phyloP scores from a whole-genome alignment of 2,329 filamentous ascomycete species.

The Aspergillus tanneri region DNA sequence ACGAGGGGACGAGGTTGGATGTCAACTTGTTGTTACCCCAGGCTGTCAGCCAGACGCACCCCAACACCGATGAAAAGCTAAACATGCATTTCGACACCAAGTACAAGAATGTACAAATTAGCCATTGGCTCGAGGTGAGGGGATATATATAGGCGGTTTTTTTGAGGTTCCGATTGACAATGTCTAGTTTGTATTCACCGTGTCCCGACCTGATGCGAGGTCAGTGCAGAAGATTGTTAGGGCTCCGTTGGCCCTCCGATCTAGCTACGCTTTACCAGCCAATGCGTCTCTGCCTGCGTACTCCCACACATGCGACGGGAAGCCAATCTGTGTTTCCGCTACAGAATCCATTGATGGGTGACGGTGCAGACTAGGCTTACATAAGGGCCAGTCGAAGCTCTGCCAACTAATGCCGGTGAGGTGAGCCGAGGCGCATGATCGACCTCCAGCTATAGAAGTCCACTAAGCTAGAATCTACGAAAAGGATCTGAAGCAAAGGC shows the following conservation, averaged over 20 bases:
- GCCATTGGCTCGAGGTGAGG: constrained; percentile 19
- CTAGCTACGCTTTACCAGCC: constrained; percentile 14
- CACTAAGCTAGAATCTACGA: background rate
- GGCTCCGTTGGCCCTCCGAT: constrained; percentile 14
- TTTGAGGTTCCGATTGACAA: background rate
- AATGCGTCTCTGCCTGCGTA: constrained; percentile 15
- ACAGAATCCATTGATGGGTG: background rate
- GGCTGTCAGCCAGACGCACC: constrained; percentile 10
- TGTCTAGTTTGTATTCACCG: constrained; percentile 13
- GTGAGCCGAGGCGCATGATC: too few species aligned
- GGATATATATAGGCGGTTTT: background rate
- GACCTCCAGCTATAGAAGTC: too few species aligned
- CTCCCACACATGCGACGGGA: background rate
- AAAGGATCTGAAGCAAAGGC: background rate
- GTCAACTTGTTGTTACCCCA: constrained; percentile 11
- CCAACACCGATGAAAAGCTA: constrained; percentile 2
- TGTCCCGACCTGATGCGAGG: background rate
- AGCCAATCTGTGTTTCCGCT: background rate
- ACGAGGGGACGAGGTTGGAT: constrained; percentile 9
- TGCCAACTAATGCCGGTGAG: background rate
- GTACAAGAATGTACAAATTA: constrained; percentile 13
- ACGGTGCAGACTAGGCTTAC: background rate
- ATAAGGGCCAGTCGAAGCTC: background rate
- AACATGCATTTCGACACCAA: constrained; percentile 17
- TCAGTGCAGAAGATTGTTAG: constrained; percentile 9